Base-by-base conservation (phyloP, 225 moss, liverwort and hornwort species). In the Bryum argenteum region DNA sequence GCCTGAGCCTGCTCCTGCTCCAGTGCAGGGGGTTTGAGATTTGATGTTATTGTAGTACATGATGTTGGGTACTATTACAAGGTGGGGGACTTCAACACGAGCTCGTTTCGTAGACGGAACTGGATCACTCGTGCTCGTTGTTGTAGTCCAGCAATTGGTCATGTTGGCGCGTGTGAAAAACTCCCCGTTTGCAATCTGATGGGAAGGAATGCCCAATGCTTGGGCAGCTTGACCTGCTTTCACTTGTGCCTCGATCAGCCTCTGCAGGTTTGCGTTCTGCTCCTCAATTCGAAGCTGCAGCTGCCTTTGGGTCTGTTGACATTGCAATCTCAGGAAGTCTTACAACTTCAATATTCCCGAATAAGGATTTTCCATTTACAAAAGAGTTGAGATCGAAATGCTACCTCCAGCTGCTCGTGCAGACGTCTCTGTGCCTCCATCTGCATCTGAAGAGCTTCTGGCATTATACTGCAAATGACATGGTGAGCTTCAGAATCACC, bases 351-450 rank as follows among this genome's bases (percentile, higher is more conserved):
- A 45, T 10, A 19, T 38, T 57, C 41, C 9, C 61, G 28, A 11
- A n/a, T n/a, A n/a, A n/a, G 4, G 33, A 33, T 4, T 33, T 33
- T 28, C 21, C 24, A 70, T 48, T 12, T 15, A 17, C 1, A 16
- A 26, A 54, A 44, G 24, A 11, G n/a, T n/a, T 2, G 8, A 38
- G 33, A 8, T 37, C 28, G 18, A 69, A 15, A 33, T 12, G 24
- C 18, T 8, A 91, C 96, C 91, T 96, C 93, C 16, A 96, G 79
- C 72, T 96, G 96, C 74, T 93, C 91, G 77, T 91, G 89, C 16
- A 96, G 79, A 19, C 79, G 78, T 67, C 78, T 90, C 59, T 93
- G 93, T 37, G 89, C 83, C 67, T 87, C 82, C 22, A 88, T 78
- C 75, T 93, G 91, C 69, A 79, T 72, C 38, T 84, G 87, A 65